Evolutionary conservation across 2,329 filamentous ascomycete genomes (phyloP), one percentile per base, ranked within the genome.

Genomic region (Leptographium procerum): DNA sequence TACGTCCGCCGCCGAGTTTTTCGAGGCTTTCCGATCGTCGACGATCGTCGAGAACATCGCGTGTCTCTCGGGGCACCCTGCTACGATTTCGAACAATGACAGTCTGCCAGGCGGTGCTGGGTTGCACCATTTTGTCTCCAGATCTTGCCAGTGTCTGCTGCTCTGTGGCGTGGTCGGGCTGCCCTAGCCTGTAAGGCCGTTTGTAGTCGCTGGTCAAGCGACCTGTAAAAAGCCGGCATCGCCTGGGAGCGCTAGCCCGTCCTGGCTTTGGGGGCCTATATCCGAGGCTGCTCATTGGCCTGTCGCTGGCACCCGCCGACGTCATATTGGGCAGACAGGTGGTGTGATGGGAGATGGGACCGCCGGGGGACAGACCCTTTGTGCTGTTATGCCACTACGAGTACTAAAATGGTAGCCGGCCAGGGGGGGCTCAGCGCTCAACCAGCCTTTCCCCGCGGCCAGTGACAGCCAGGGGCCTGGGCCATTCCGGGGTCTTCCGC

Each of bases 161-260:
- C 43, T 51, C 26, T 19, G 54, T 56, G 54, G 54, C 54, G 54
- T 56, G 54, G 54, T 56, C 40, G 13, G 58, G 85, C 52, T 26
- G n/a, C 22, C 45, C 45, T 48, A 22, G 34, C 34, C 40, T 43
- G 40, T 8, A 16, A 2, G 19, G 40, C 7, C 40, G 16, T 5
- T 19, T n/a, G 40, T 43, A 19, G 40, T 3, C 40, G 16, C 40
- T 43, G 40, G 40, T 43, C 40, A 43, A 43, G 40, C 40, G 40
- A 43, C 40, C 40, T 43, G 40, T 43, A 19, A 19, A 19, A 19
- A 19, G 19, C 31, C 5, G 31, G 31, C 40, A 43, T 16, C 16
- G 40, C 40, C 40, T 43, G 40, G 19, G 1, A 6, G 40, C 40
- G 40, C 40, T 43, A 43, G 40, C 40, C 40, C 40, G 40, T 43